Conservation (phyloP, 129 eudicot species). For the Chrysanthemum seticuspe region DNA sequence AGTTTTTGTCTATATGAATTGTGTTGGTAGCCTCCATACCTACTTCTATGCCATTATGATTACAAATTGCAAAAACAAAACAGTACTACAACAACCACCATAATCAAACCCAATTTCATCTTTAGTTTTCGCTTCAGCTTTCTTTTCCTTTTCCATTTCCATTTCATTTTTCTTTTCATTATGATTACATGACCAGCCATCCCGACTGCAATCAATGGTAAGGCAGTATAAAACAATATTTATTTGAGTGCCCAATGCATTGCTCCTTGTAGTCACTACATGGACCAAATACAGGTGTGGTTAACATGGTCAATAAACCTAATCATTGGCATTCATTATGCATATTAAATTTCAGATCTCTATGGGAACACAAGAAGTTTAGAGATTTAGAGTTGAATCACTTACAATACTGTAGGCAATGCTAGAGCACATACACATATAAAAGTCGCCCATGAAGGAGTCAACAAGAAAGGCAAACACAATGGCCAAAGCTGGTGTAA, state of each 20-base stretch:
- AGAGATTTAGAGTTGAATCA: not conserved
- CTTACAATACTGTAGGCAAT: constrained; percentile 42
- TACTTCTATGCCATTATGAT: too few species aligned
- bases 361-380: not conserved
- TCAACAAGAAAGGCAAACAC: constrained; percentile 37
- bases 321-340: constrained; percentile 44
- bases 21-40: too few species aligned
- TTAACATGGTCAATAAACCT: constrained; percentile 60
- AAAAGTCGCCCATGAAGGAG: constrained; percentile 37
- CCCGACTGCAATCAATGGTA: constrained; percentile 58
- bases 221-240: constrained; percentile 41
- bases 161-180: too few species aligned
- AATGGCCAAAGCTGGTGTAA: constrained; percentile 28
- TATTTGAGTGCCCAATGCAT: constrained; percentile 55
- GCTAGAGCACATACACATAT: constrained; percentile 56
- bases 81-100: constrained; percentile 24
- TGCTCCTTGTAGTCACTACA: constrained; percentile 45
- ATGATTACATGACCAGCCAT: constrained; percentile 51
- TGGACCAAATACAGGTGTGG: constrained; percentile 53
- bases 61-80: too few species aligned
- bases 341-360: not conserved
- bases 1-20: too few species aligned
- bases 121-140: not conserved
- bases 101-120: constrained; percentile 21
- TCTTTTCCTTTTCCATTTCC: not conserved